Evolutionary conservation across 192 early-diverging fungal species (phyloP).

Genomic region (Mortierella alpina): DNA sequence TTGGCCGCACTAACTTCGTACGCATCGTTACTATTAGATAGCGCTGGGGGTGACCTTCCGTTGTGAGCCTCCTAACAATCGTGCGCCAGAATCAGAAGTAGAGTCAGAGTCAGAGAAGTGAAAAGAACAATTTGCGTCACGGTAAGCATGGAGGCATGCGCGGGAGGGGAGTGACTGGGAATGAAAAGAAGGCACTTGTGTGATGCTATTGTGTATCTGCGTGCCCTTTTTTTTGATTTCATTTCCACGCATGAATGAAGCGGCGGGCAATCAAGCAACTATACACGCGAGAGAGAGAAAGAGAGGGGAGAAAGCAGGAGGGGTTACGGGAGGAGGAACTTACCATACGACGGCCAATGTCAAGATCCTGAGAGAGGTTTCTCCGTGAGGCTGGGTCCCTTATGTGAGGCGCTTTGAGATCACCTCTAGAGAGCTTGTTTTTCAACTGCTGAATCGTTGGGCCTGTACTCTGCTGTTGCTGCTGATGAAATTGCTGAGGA

Average conservation of each 20-base stretch:
- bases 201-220: too few relatives aligned
- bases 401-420: slow-evolving; percentile 17
- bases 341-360: slow-evolving; percentile 40
- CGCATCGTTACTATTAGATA: slow-evolving; percentile 74
- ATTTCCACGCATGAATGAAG: too few relatives aligned
- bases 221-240: too few relatives aligned
- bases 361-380: slow-evolving; percentile 33
- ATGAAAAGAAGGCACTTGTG: too few relatives aligned
- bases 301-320: not conserved
- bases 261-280: too few relatives aligned
- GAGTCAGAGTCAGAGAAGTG: too few relatives aligned
- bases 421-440: slow-evolving; percentile 33
- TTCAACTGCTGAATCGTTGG: slow-evolving; percentile 33
- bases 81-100: not conserved
- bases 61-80: slow-evolving; percentile 14
- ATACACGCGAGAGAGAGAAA: not conserved
- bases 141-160: too few relatives aligned
- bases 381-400: not conserved
- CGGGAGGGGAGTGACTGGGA: too few relatives aligned
- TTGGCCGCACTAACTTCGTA: slow-evolving; percentile 67
- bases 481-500: slow-evolving; percentile 9
- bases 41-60: slow-evolving; percentile 59
- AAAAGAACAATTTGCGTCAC: not conserved
- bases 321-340: not conserved
- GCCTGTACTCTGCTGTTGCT: slow-evolving; percentile 8